Conservation (phyloP, 768 basidiomycete species). For the Ramaria sp. region DNA sequence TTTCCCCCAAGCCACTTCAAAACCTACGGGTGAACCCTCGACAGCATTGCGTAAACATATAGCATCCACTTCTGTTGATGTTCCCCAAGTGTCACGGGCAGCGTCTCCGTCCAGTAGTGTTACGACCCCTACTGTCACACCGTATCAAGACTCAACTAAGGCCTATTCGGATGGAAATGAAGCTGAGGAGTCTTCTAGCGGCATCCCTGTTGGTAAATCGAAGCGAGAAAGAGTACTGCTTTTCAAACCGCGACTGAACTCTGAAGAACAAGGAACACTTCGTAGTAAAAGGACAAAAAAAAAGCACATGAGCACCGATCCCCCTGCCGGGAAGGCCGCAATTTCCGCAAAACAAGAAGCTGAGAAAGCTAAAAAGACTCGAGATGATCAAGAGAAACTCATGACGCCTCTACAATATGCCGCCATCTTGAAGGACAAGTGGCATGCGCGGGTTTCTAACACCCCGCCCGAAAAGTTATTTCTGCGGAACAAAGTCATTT, state of each 20-base stretch:
- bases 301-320: neutral
- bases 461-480: slow-evolving; percentile 19
- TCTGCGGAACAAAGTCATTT: slow-evolving; percentile 43
- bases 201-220: no score
- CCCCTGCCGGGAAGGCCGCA: neutral
- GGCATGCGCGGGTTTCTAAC: slow-evolving; percentile 24
- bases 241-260: neutral
- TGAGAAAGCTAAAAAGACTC: slow-evolving; percentile 14
- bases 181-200: no score
- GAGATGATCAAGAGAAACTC: slow-evolving; percentile 25
- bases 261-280: neutral
- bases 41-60: no score
- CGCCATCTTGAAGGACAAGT: slow-evolving; percentile 20
- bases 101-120: neutral
- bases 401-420: slow-evolving; percentile 46
- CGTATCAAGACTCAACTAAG: neutral
- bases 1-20: no score
- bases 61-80: neutral
- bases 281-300: neutral
- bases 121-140: neutral
- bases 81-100: neutral
- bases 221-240: no score
- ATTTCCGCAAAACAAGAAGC: neutral
- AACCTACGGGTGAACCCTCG: no score
- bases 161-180: no score